These are phyloP conservation scores for Colletotrichum sp. DNA, from an alignment of 2,329 filamentous ascomycete species.

Conservation along the genomic window DNA sequence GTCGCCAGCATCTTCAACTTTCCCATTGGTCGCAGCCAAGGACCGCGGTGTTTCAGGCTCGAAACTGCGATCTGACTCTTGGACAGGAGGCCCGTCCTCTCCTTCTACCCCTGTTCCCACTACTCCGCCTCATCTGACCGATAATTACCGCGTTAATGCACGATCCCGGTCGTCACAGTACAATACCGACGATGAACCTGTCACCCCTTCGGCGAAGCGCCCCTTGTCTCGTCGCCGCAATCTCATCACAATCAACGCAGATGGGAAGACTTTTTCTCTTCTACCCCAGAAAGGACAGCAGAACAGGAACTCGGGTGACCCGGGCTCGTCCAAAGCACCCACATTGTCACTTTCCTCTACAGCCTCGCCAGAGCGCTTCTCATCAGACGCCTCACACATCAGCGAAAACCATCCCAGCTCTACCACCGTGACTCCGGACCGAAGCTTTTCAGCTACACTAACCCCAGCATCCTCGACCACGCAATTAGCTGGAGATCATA, in stretches of 20 bases:
- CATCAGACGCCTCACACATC: slow-evolving; percentile 45
- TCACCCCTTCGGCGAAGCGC: slow-evolving; percentile 28
- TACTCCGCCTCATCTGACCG: slow-evolving; percentile 41
- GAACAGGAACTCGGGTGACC: not conserved
- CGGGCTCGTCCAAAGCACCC: slow-evolving; percentile 40
- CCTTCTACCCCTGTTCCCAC: slow-evolving; percentile 40
- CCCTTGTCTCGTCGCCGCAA: slow-evolving; percentile 45
- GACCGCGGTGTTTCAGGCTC: slow-evolving; percentile 50
- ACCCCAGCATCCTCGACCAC: slow-evolving; percentile 37
- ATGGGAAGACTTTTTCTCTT: slow-evolving; percentile 63
- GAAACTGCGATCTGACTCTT: slow-evolving; percentile 41
- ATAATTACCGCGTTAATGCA: slow-evolving; percentile 43
- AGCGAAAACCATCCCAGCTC: slow-evolving; percentile 54
- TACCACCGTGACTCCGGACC: slow-evolving; percentile 50
- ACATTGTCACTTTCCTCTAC: slow-evolving; percentile 50
- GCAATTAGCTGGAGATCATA: slow-evolving; percentile 38
- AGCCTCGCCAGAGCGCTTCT: slow-evolving; percentile 54
- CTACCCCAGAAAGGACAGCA: slow-evolving; percentile 32
- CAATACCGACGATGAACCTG: slow-evolving; percentile 19
- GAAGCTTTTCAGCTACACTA: slow-evolving; percentile 39
- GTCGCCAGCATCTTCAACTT: slow-evolving; percentile 17
- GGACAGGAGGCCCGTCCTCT: slow-evolving; percentile 32
- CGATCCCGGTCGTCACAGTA: slow-evolving; percentile 27
- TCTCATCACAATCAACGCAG: slow-evolving; percentile 55
- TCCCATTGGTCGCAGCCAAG: slow-evolving; percentile 41